Conservation (phyloP, 2,329 filamentous ascomycete genomes). For the Helotiales sp. region DNA sequence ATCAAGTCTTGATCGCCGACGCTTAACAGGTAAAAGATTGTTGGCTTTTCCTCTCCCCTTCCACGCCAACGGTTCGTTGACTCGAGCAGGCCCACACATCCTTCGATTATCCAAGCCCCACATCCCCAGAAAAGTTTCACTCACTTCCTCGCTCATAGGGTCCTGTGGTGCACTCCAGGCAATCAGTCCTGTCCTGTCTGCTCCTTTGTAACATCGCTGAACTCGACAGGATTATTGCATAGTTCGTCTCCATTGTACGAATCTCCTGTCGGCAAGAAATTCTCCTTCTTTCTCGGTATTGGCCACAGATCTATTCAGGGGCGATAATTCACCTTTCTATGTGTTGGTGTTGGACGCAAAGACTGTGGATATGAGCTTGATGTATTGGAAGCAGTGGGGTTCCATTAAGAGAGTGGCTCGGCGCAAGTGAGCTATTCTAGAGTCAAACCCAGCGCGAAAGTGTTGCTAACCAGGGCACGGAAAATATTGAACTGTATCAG, state of each 20-base stretch:
- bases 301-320: background rate
- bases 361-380: background rate
- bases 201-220: too few relatives aligned
- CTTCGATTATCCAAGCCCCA: too few relatives aligned
- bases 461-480: background rate
- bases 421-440: background rate
- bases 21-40: too few relatives aligned
- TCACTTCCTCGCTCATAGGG: too few relatives aligned
- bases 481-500: background rate
- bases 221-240: too few relatives aligned
- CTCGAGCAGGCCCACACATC: background rate
- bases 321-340: background rate
- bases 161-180: too few relatives aligned
- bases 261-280: too few relatives aligned
- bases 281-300: background rate
- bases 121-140: too few relatives aligned
- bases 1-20: too few relatives aligned
- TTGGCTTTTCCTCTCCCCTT: background rate
- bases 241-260: too few relatives aligned
- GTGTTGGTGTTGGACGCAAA: background rate
- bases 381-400: background rate
- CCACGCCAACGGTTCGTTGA: background rate
- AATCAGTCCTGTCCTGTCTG: too few relatives aligned
- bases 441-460: background rate
- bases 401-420: background rate